A percentile compares a stretch with the other conserved stretches of the same genome.
Evolutionary conservation across 2,329 filamentous ascomycete species (phyloP).

Genomic region (Pseudopithomyces chartarum): DNA sequence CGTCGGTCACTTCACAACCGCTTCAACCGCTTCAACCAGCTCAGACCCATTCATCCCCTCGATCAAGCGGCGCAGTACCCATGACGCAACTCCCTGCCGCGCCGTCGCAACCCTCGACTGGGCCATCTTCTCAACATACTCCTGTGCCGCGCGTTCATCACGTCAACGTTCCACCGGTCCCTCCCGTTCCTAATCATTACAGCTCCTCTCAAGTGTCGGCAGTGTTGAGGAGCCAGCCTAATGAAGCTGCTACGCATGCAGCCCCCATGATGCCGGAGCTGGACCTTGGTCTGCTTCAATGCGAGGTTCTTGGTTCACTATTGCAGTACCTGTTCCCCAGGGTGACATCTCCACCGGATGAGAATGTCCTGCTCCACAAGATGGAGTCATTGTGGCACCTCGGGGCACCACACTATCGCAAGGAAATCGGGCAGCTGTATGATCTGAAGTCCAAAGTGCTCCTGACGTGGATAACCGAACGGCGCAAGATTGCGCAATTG

Average conservation of each 20-base stretch:
- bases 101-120: constrained; percentile 10
- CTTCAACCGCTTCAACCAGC: background rate
- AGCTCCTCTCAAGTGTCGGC: constrained; percentile 14
- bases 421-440: constrained; percentile 30
- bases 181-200: background rate
- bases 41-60: constrained; percentile 10
- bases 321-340: constrained; percentile 38
- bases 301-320: constrained; percentile 37
- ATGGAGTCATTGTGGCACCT: constrained; percentile 36
- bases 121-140: constrained; percentile 14
- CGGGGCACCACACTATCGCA: constrained; percentile 31
- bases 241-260: constrained; percentile 15
- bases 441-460: constrained; percentile 35
- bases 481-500: constrained; percentile 34
- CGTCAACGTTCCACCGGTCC: background rate
- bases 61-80: constrained; percentile 7
- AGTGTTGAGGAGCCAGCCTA: constrained; percentile 32
- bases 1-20: constrained; percentile 23
- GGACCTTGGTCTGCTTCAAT: constrained; percentile 35
- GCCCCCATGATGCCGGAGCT: constrained; percentile 12
- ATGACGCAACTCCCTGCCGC: constrained; percentile 11
- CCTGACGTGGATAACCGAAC: constrained; percentile 37
- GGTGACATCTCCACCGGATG: constrained; percentile 27
- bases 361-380: constrained; percentile 28
- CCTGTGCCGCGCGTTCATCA: constrained; percentile 5